Conservation (phyloP, 176 grass and related monocot species). For the Otatea glauca region DNA sequence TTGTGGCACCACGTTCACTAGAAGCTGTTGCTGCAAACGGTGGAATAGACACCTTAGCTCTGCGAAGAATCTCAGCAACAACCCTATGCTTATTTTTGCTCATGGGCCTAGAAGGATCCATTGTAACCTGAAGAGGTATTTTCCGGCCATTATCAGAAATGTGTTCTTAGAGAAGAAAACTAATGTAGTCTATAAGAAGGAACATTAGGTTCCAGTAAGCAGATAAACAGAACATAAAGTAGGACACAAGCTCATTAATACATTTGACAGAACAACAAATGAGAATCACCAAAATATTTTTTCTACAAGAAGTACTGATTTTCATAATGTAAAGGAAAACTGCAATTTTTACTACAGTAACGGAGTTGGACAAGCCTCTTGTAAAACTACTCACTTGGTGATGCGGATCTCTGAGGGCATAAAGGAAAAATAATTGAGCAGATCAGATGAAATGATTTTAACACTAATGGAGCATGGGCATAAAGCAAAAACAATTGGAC, state of each 20-base stretch:
- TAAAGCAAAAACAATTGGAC: background rate
- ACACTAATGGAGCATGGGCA: background rate
- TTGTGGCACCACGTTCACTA: background rate
- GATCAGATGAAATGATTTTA: background rate
- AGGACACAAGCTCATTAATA: background rate
- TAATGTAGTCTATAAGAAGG: background rate
- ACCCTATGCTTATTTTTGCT: too few relatives aligned
- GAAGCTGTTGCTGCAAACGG: constrained; percentile 43
- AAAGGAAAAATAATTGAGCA: constrained; percentile 17
- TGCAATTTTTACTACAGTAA: background rate
- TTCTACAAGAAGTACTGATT: background rate
- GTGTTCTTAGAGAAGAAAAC: background rate
- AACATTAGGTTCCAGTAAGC: background rate
- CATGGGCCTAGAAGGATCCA: too few relatives aligned
- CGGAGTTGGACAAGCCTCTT: background rate
- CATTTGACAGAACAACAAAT: background rate
- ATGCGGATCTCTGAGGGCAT: background rate
- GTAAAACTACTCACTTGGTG: background rate
- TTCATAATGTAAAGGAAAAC: background rate
- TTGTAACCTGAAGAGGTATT: too few relatives aligned
- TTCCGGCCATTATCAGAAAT: too few relatives aligned
- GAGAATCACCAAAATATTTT: background rate
- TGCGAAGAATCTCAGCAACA: constrained; percentile 79
- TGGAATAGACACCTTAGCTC: constrained; percentile 73
- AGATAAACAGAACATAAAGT: background rate